Percentiles rank a stretch among this genome's conserved stretches.
Evolutionary conservation across 2,329 filamentous ascomycete species (phyloP).

Genomic region (Acrocalymma vagum): DNA sequence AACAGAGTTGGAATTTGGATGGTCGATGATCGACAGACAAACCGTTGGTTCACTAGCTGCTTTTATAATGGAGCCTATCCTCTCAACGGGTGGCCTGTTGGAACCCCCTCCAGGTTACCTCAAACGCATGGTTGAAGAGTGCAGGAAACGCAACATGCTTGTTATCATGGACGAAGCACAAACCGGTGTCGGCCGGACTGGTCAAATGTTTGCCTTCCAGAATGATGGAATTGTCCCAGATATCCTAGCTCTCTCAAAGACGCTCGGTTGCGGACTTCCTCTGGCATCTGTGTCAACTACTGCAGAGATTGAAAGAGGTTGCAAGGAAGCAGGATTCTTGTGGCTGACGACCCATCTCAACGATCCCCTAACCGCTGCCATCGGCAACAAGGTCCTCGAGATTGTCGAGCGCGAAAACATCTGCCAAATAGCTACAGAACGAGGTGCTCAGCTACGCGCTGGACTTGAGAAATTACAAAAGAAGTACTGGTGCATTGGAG

Average conservation of each 20-base stretch:
- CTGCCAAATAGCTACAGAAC: slow-evolving; percentile 16
- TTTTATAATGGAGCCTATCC: slow-evolving; percentile 66
- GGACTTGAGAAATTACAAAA: slow-evolving; percentile 25
- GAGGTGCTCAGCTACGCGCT: slow-evolving; percentile 27
- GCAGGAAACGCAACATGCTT: slow-evolving; percentile 32
- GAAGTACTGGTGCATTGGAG: slow-evolving; percentile 39
- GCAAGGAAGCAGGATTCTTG: slow-evolving; percentile 29
- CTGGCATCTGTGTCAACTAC: slow-evolving; percentile 36
- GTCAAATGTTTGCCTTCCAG: slow-evolving; percentile 65
- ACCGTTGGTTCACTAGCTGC: slow-evolving; percentile 67
- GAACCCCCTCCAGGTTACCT: slow-evolving; percentile 66
- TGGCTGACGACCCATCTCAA: slow-evolving; percentile 42
- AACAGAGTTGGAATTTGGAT: slow-evolving; percentile 67
- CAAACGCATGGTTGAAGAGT: slow-evolving; percentile 56
- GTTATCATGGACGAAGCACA: slow-evolving; percentile 42
- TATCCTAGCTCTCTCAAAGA: slow-evolving; percentile 46
- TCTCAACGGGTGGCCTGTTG: slow-evolving; percentile 65
- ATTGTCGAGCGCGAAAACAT: slow-evolving; percentile 37
- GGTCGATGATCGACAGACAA: slow-evolving; percentile 64
- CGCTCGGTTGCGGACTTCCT: slow-evolving; percentile 38
- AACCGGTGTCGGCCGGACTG: slow-evolving; percentile 35
- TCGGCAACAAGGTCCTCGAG: slow-evolving; percentile 39
- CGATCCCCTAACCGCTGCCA: slow-evolving; percentile 36
- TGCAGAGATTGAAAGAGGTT: slow-evolving; percentile 22
- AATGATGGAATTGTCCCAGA: too few relatives aligned